Evolutionary conservation across 1,284 basidiomycete species (phyloP).

Genomic region (Ganoderma sinense): DNA sequence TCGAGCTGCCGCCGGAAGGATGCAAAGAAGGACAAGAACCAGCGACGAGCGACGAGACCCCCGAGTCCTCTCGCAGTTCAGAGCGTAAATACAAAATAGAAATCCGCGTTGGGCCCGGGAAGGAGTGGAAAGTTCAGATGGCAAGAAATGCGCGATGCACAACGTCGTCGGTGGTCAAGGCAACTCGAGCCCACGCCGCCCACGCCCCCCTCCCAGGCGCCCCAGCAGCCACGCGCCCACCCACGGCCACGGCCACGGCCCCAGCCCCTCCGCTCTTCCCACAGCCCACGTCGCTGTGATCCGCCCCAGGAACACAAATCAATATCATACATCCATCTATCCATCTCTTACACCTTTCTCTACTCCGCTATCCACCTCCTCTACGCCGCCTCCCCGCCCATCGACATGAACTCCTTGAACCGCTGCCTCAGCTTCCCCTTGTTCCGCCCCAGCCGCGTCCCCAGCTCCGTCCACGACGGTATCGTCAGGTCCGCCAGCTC

Average conservation of each 20-base stretch:
- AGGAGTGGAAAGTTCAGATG: conserved; percentile 38
- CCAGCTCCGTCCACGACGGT: conserved; percentile 78
- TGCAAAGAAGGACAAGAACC: conserved; percentile 17
- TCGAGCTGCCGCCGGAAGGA: conserved; percentile 24
- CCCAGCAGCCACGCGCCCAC: conserved; percentile 4
- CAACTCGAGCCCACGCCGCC: conserved; percentile 49
- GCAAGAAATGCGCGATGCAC: conserved; percentile 35
- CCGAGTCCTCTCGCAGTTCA: conserved; percentile 28
- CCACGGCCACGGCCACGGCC: conserved; percentile 7
- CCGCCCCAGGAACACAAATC: conserved; percentile 24
- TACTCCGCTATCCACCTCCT: conserved; percentile 13
- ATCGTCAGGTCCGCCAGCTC: conserved; percentile 80
- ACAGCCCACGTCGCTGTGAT: conserved; percentile 23
- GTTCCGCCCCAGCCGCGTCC: conserved; percentile 62
- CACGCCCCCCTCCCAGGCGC: conserved; percentile 1
- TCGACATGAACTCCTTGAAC: conserved; percentile 79
- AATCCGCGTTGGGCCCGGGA: conserved; percentile 26
- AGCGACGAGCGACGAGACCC: conserved; percentile 18
- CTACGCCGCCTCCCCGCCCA: conserved; percentile 51
- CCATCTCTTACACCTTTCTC: conserved; percentile 6
- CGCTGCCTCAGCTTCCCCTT: conserved; percentile 65
- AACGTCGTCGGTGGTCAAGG: conserved; percentile 68
- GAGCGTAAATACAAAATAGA: conserved; percentile 33
- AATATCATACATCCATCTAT: conserved; percentile 10
- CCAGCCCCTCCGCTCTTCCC: conserved; percentile 9